Evolutionary conservation across 2,329 filamentous ascomycete species (phyloP).

Genomic region (Botrytis tulipae): DNA sequence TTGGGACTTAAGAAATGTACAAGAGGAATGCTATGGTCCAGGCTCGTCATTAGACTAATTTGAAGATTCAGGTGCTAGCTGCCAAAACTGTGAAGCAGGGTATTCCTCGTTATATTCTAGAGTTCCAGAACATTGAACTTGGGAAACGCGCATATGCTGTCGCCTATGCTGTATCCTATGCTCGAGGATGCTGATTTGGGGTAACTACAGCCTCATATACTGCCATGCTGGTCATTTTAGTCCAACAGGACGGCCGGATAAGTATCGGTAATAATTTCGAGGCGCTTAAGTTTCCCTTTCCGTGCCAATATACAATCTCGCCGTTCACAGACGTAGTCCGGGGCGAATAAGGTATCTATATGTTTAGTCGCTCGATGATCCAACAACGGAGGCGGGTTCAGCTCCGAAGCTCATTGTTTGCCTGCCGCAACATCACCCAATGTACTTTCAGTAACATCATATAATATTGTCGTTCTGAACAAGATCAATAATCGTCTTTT

Average conservation of each 20-base stretch:
- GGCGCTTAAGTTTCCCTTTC: too few relatives aligned
- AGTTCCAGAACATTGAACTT: neutral
- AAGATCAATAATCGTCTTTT: neutral
- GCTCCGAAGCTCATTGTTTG: conserved; percentile 2
- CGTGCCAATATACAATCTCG: neutral
- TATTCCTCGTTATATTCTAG: neutral
- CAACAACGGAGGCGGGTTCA: conserved; percentile 6
- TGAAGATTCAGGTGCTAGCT: too few relatives aligned
- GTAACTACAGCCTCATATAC: neutral
- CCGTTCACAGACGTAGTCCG: neutral
- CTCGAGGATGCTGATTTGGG: neutral
- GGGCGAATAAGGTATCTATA: neutral
- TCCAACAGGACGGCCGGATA: neutral
- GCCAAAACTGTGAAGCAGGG: neutral
- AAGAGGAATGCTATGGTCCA: neutral
- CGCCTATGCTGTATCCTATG: neutral
- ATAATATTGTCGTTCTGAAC: neutral
- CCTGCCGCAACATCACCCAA: neutral
- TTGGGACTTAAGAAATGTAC: neutral
- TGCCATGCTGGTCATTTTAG: neutral
- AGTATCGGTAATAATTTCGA: neutral
- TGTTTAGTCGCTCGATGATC: too few relatives aligned
- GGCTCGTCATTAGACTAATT: neutral
- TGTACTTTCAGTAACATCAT: neutral
- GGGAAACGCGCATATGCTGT: neutral